These are phyloP conservation scores for Lenwebbia sp. DNA, from an alignment of 345 rosid genomes.

Conservation along the genomic window DNA sequence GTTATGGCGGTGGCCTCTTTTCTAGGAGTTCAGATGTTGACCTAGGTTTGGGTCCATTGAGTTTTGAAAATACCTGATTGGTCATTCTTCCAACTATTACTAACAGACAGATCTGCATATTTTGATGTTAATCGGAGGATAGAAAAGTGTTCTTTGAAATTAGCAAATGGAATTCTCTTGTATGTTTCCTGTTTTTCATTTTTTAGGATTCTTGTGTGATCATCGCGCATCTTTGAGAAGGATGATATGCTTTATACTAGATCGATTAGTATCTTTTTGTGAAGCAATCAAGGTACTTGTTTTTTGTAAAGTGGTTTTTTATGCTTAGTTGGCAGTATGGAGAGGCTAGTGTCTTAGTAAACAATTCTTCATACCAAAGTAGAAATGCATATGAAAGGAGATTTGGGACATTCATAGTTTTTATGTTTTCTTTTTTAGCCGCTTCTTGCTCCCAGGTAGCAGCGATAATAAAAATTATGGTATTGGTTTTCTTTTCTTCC, in stretches of 20 bases:
- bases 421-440: background rate
- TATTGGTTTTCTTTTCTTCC: background rate
- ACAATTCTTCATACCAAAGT: background rate
- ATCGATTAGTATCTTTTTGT: background rate
- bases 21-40: slow-evolving; percentile 39
- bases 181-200: background rate
- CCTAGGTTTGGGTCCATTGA: slow-evolving; percentile 46
- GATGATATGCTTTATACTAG: background rate
- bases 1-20: slow-evolving; percentile 67
- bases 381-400: background rate
- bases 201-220: background rate
- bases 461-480: background rate
- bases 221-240: background rate
- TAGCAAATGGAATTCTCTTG: background rate
- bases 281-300: background rate
- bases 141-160: background rate
- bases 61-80: background rate
- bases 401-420: background rate
- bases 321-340: background rate
- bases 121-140: background rate
- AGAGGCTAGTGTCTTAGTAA: background rate
- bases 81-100: background rate
- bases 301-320: background rate
- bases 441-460: background rate
- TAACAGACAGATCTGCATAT: background rate